Percentiles rank a stretch among this genome's conserved stretches.
These are phyloP conservation scores for Auricularia sp. DNA, from an alignment of 768 basidiomycete species.

Conservation along the genomic window DNA sequence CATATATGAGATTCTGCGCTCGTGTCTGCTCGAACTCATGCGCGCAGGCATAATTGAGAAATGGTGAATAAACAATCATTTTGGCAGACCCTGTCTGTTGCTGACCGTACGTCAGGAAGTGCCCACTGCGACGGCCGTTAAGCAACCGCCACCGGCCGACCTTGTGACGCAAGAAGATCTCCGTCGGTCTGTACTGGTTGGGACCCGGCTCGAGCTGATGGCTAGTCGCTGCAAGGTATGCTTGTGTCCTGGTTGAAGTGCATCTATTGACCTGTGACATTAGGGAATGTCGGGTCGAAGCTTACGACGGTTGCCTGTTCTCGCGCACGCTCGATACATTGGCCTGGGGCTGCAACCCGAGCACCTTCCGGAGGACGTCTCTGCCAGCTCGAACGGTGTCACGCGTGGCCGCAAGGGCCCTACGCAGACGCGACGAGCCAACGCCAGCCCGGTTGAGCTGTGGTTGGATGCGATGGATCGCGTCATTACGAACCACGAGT, in stretches of 20 bases:
- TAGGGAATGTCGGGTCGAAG: slow-evolving; percentile 87
- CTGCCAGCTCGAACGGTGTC: not conserved
- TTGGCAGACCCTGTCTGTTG: too few species aligned
- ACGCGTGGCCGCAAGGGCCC: slow-evolving; percentile 5
- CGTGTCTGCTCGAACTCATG: slow-evolving; percentile 74
- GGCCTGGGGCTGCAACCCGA: slow-evolving; percentile 32
- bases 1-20: slow-evolving; percentile 83
- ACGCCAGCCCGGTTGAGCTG: slow-evolving; percentile 36
- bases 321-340: slow-evolving; percentile 81
- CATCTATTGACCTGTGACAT: too few species aligned
- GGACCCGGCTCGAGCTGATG: slow-evolving; percentile 20
- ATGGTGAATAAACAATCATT: slow-evolving; percentile 29
- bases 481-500: slow-evolving; percentile 33
- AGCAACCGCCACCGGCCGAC: not conserved
- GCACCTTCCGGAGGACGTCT: not conserved
- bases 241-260: too few species aligned
- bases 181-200: not conserved
- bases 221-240: slow-evolving; percentile 50
- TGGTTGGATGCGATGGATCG: slow-evolving; percentile 85
- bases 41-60: slow-evolving; percentile 56
- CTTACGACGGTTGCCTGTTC: slow-evolving; percentile 84
- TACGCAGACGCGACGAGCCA: slow-evolving; percentile 1
- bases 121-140: slow-evolving; percentile 25
- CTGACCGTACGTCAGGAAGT: slow-evolving; percentile 35
- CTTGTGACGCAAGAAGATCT: not conserved